Evolutionary conservation across 768 basidiomycete species (phyloP), one percentile per base, ranked within the genome.

Genomic region (Kwoniella dendrophila): DNA sequence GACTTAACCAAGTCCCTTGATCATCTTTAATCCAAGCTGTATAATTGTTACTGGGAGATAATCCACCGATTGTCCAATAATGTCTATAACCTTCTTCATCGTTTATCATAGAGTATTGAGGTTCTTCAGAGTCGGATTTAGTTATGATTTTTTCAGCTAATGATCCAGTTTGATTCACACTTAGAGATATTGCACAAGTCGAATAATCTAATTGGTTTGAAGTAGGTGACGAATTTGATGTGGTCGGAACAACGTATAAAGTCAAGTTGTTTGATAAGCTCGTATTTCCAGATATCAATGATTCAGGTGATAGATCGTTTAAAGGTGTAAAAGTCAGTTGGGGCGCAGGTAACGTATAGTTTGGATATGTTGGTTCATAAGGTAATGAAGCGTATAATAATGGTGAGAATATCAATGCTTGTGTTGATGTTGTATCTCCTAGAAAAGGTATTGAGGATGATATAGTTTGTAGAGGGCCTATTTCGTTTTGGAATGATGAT

Each of bases 261-360:
- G 67, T 68, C n/a, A 71, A 41, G 51, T 74, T 64, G 3, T 65
- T 40, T 18, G 62, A 49, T 43, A 59, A 52, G 24, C 45, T 55
- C 5, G 64, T 41, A 33, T 64, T 63, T 38, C 26, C 24, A 5
- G 47, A 49, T 24, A 47, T 24, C 30, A 47, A 12, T 18, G 55
- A 33, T 20, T 24, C 20, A 2, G 52, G 20, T 10, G 59, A 55
- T 22, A 59, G 22, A 18, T 12, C 38, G n/a, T 44, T 38, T 0
- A 47, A 45, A 2, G 56, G 38, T 14, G 55, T 55, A 30, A 64
- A 20, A 30, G 56, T 45, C 11, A 76, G 51, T 59, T 69, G 60
- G 10, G 72, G 43, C 1, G 67, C 56, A 10, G 77, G 75, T 8
- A 80, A 70, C 16, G 75, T 77, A 66, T 80, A 80, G 55, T 77